Evolutionary conservation across 1,139 yeast species (phyloP).

Genomic region (Arxiozyma heterogenica): DNA sequence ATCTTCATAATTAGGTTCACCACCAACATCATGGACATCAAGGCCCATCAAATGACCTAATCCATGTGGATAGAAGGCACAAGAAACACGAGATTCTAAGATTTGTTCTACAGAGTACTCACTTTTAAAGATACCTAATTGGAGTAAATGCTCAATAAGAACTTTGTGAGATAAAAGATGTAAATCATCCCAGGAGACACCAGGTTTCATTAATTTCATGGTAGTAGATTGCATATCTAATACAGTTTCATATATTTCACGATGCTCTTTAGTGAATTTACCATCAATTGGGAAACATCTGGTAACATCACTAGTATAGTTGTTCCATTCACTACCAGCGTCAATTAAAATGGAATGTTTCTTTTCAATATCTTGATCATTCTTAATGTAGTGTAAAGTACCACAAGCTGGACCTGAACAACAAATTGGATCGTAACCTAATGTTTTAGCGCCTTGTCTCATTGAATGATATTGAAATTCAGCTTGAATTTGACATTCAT

Average conservation of each 20-base stretch:
- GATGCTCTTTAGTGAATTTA: constrained; percentile 79
- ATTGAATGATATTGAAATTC: constrained; percentile 89
- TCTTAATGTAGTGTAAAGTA: constrained; percentile 80
- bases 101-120: constrained; percentile 58
- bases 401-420: constrained; percentile 91
- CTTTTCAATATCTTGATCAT: constrained; percentile 56
- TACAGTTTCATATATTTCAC: constrained; percentile 74
- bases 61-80: constrained; percentile 88
- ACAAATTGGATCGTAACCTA: constrained; percentile 91
- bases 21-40: constrained; percentile 96
- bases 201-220: constrained; percentile 67
- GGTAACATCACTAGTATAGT: constrained; percentile 90
- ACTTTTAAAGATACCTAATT: constrained; percentile 65
- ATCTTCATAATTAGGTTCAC: constrained; percentile 75
- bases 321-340: constrained; percentile 96
- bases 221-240: constrained; percentile 71
- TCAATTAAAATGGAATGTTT: constrained; percentile 71
- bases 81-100: constrained; percentile 58
- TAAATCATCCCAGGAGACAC: constrained; percentile 74
- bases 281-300: constrained; percentile 91
- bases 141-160: constrained; percentile 59
- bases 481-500: constrained; percentile 90
- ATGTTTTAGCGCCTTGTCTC: constrained; percentile 84
- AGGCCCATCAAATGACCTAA: constrained; percentile 87
- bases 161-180: constrained; percentile 74